phyloP scores from a whole-genome alignment of 2,329 filamentous ascomycete species.

The Fusarium sublunatum region DNA sequence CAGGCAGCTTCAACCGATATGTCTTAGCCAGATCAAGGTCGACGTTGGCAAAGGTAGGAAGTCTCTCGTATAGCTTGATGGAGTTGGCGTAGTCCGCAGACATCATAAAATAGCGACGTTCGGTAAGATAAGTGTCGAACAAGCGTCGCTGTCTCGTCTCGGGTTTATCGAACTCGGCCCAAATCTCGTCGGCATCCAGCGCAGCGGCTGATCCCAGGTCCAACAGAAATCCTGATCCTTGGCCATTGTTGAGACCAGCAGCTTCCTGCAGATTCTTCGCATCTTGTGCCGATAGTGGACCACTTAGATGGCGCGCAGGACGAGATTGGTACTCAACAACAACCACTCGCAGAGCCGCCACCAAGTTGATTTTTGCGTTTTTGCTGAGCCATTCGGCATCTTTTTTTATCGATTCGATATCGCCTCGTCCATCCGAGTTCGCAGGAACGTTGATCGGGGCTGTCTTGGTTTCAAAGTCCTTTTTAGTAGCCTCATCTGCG shows the following conservation, averaged over 20 bases:
- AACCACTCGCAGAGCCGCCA: conserved; percentile 82
- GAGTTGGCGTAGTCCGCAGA: conserved; percentile 67
- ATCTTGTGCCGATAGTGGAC: conserved; percentile 81
- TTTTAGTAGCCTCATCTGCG: conserved; percentile 71
- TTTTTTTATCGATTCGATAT: conserved; percentile 82
- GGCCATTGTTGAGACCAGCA: conserved; percentile 71
- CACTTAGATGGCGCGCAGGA: conserved; percentile 76
- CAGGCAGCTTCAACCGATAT: conserved; percentile 47
- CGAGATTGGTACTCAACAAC: conserved; percentile 87
- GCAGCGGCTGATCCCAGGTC: conserved; percentile 60
- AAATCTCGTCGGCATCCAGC: conserved; percentile 65
- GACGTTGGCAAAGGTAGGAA: conserved; percentile 51
- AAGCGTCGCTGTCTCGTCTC: conserved; percentile 74
- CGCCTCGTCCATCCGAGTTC: conserved; percentile 72
- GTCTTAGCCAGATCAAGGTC: conserved; percentile 46
- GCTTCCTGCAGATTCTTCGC: conserved; percentile 79
- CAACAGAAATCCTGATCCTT: conserved; percentile 67
- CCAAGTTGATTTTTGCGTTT: conserved; percentile 80
- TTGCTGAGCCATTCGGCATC: conserved; percentile 89
- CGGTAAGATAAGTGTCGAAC: conserved; percentile 76
- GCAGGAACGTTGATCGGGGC: conserved; percentile 86
- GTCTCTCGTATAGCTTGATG: conserved; percentile 56
- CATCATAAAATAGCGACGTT: conserved; percentile 75
- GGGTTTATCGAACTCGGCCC: conserved; percentile 70
- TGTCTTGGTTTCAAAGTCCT: conserved; percentile 83